phyloP scores from a whole-genome alignment of 257 asterid genomes.

The Solanum acaule region DNA sequence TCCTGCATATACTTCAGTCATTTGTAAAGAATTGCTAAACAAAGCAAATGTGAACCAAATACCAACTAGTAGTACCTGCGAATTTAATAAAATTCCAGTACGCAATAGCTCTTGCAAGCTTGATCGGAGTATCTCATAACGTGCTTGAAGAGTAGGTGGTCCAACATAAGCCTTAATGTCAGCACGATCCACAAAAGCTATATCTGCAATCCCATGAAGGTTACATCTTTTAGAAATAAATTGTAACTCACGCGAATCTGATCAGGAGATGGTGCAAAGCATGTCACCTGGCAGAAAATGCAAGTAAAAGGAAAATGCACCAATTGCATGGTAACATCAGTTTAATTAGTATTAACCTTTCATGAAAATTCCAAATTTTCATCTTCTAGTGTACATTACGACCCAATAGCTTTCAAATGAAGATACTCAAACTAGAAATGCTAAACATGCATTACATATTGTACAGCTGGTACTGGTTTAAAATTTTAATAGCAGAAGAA shows the following conservation, averaged over 20 bases:
- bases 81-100: constrained; percentile 59
- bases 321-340: neutral
- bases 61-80: constrained; percentile 51
- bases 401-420: neutral
- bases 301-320: neutral
- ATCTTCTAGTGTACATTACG: neutral
- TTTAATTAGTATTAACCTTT: neutral
- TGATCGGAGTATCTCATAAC: constrained; percentile 88
- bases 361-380: neutral
- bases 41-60: neutral
- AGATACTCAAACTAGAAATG: no score
- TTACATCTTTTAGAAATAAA: neutral
- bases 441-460: neutral
- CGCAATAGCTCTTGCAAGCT: constrained; percentile 79
- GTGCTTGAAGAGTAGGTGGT: constrained; percentile 95
- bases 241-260: neutral
- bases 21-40: neutral
- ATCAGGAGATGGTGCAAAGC: neutral
- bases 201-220: constrained; percentile 45
- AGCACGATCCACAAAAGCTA: constrained; percentile 98
- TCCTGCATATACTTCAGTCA: constrained; percentile 28
- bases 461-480: neutral
- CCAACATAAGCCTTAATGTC: constrained; percentile 97
- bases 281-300: neutral
- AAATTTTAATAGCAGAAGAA: neutral